Evolutionary conservation across 305 asterid species (phyloP).

Genomic region (Striga hermonthica): DNA sequence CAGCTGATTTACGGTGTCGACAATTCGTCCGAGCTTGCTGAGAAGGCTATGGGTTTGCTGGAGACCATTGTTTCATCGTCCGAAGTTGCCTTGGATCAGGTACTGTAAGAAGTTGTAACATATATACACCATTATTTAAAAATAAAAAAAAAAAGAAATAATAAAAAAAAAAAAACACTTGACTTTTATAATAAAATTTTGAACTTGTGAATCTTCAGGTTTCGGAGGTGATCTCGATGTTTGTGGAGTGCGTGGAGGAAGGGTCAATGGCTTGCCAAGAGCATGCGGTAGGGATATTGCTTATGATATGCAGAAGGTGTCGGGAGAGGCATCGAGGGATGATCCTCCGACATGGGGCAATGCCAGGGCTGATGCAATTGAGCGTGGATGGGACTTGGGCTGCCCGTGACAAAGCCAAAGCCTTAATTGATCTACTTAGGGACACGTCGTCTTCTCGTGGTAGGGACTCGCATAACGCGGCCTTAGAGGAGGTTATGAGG

Average conservation of each 20-base stretch:
- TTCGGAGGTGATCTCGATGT: slow-evolving; percentile 45
- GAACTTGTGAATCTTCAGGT: too few species aligned
- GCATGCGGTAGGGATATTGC: slow-evolving; percentile 42
- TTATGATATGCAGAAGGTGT: slow-evolving; percentile 52
- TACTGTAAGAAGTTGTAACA: too few species aligned
- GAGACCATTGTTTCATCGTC: slow-evolving; percentile 57
- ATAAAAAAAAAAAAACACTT: not conserved
- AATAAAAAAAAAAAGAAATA: not conserved
- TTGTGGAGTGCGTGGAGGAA: slow-evolving; percentile 80
- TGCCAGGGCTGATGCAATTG: slow-evolving; percentile 70
- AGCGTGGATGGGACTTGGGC: slow-evolving; percentile 62
- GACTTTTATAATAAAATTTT: not conserved
- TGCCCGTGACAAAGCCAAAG: slow-evolving; percentile 61
- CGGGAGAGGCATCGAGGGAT: slow-evolving; percentile 60
- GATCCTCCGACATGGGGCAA: slow-evolving; percentile 72
- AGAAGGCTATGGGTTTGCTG: slow-evolving; percentile 54
- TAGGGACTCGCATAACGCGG: slow-evolving; percentile 39
- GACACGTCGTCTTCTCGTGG: slow-evolving; percentile 41
- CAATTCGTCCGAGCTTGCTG: slow-evolving; percentile 54
- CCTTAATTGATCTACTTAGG: slow-evolving; percentile 58
- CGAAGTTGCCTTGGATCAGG: slow-evolving; percentile 50
- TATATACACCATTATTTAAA: not conserved
- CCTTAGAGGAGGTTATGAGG: slow-evolving; percentile 62
- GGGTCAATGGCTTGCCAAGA: slow-evolving; percentile 17
- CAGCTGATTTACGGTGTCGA: slow-evolving; percentile 37